Conservation (phyloP, 805 yeast species). For the Alloascoidea hylecoeti region DNA sequence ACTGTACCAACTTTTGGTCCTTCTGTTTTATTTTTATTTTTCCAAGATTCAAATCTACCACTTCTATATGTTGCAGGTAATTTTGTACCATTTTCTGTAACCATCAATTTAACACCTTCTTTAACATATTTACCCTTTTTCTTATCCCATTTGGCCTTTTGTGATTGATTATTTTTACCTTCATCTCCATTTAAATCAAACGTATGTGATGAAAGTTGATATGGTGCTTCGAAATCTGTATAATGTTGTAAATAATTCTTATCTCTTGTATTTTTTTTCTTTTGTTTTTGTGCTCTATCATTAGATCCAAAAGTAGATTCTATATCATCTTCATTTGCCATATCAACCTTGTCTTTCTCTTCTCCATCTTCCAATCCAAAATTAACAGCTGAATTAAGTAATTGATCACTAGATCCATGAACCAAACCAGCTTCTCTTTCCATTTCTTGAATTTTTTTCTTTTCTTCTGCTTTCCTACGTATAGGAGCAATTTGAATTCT, state of each 20-base stretch:
- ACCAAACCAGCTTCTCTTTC: constrained; percentile 66
- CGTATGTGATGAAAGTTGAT: constrained; percentile 68
- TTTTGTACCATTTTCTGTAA: constrained; percentile 88
- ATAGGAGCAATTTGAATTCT: constrained; percentile 82
- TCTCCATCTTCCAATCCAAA: constrained; percentile 8
- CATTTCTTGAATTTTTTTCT: constrained; percentile 49
- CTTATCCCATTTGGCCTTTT: constrained; percentile 80
- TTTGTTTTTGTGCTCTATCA: constrained; percentile 18
- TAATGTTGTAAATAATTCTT: constrained; percentile 75
- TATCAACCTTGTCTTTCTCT: constrained; percentile 11
- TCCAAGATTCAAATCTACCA: constrained; percentile 92
- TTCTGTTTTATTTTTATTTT: constrained; percentile 42
- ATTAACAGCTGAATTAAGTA: constrained; percentile 15
- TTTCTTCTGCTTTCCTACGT: constrained; percentile 64
- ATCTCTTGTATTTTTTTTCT: constrained; percentile 59
- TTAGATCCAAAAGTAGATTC: constrained; percentile 26
- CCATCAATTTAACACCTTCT: constrained; percentile 56
- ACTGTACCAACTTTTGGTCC: constrained; percentile 37
- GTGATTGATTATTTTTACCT: constrained; percentile 47
- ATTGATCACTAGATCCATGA: constrained; percentile 35
- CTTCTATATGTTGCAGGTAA: constrained; percentile 86
- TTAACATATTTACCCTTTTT: constrained; percentile 84
- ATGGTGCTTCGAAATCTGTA: constrained; percentile 60
- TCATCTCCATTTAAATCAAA: constrained; percentile 77
- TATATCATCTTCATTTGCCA: constrained; percentile 25